phyloP scores from a whole-genome alignment of 805 yeast species.

The Candida multigemmis region DNA sequence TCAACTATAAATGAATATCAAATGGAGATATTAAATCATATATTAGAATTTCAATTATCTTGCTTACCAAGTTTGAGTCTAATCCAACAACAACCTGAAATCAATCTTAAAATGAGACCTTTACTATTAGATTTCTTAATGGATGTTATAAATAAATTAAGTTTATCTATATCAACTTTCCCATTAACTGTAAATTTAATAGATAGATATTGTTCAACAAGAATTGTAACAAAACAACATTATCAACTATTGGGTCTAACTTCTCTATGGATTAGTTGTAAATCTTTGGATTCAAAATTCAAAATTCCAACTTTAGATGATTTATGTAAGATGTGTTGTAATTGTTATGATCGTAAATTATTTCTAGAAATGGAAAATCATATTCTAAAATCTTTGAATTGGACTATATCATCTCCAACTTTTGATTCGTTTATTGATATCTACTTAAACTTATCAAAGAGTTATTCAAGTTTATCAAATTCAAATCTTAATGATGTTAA shows the following conservation, averaged over 20 bases:
- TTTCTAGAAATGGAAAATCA: conserved; percentile 65
- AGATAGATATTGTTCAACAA: conserved; percentile 34
- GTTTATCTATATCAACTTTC: conserved; percentile 30
- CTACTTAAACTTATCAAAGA: conserved; percentile 34
- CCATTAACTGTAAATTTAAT: conserved; percentile 36
- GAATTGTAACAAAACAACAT: conserved; percentile 37
- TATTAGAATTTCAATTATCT: conserved; percentile 17
- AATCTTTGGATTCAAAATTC: conserved; percentile 44
- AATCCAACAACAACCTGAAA: conserved; percentile 38
- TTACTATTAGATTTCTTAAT: conserved; percentile 32
- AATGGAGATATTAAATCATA: conserved; percentile 29
- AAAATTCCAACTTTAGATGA: conserved; percentile 48
- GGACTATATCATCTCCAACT: conserved; percentile 57
- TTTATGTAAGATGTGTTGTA: conserved; percentile 47
- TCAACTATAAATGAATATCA: conserved; percentile 36
- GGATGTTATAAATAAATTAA: conserved; percentile 35
- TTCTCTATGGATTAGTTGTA: conserved; percentile 35
- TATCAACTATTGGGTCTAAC: conserved; percentile 36
- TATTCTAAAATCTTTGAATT: conserved; percentile 50
- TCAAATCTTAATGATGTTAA: conserved; percentile 36
- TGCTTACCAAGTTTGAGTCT: conserved; percentile 23
- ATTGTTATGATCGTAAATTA: conserved; percentile 44
- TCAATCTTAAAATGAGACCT: conserved; percentile 35
- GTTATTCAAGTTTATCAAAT: conserved; percentile 13
- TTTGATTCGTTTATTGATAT: conserved; percentile 58